Evolutionary conservation across 2,329 filamentous ascomycete genomes (phyloP).

Genomic region (Fusarium bactridioides): DNA sequence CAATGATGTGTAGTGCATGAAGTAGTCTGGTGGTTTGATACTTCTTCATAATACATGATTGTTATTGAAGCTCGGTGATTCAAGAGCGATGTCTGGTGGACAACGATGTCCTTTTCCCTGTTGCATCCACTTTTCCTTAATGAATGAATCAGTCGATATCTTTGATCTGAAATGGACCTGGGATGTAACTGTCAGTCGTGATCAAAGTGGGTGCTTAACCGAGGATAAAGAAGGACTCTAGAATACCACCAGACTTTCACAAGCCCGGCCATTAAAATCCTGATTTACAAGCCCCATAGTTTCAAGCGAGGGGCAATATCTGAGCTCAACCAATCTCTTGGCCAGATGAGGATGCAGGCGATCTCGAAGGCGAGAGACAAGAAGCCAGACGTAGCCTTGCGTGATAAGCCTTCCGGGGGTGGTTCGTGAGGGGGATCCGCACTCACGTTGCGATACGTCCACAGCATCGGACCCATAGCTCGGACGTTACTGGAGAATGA

Average conservation of each 20-base stretch:
- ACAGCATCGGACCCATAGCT: constrained; percentile 11
- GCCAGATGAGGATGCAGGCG: constrained; percentile 16
- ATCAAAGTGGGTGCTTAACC: constrained; percentile 23
- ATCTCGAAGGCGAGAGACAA: constrained; percentile 6
- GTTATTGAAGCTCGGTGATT: neutral
- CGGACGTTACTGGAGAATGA: constrained; percentile 32
- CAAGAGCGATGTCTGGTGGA: constrained; percentile 13
- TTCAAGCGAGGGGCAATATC: neutral
- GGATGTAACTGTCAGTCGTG: neutral
- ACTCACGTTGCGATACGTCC: constrained; percentile 14
- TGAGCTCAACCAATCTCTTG: constrained; percentile 23
- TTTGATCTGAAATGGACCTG: constrained; percentile 11
- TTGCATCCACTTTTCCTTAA: neutral
- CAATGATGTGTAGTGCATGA: constrained; percentile 45
- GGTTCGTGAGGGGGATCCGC: constrained; percentile 24
- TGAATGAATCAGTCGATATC: constrained; percentile 8
- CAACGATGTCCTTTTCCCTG: neutral
- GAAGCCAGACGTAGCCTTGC: constrained; percentile 10
- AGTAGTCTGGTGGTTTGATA: constrained; percentile 19
- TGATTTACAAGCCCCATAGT: neutral
- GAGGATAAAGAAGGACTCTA: constrained; percentile 29
- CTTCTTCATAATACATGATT: neutral
- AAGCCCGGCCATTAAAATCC: constrained; percentile 20
- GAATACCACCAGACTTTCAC: constrained; percentile 20
- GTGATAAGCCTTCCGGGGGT: constrained; percentile 20